Base-by-base conservation (phyloP, 108 stramenopile genomes). In the Nannochloropsis gaditana region DNA sequence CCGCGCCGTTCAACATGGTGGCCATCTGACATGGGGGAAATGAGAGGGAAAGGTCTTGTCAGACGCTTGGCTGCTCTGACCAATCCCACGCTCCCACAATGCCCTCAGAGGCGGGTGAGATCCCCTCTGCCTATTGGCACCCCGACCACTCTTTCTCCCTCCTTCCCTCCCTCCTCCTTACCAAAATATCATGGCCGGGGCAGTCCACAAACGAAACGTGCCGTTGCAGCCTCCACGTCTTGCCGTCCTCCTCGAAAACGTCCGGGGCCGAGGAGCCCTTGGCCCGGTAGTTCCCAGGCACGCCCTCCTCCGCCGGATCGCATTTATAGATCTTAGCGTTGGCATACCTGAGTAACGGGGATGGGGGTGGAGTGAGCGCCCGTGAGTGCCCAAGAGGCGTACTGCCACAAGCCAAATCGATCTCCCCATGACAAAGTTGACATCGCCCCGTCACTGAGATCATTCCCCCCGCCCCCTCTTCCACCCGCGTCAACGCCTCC, bases 1-100 rank as follows among this genome's bases (percentile, higher is more conserved):
- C 99, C 42, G 99, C 99, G 83, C 99, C 99, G 94, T 99, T 99
- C 83, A 99, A 92, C 99, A 99, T 99, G 93, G 99, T 99, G 44
- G 99, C 99, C 99, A 99, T 99, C 90, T 50, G 47, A 15, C 11
- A 50, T 0, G 47, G 47, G 15, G 47, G 47, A 15, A 50, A 50
- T 11, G 11, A 50, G 47, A 50, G 15, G 47, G 47, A 15, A 50
- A 10, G 47, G 15, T 50, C 11, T 50, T 50, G 15, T 50, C 15
- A 15, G 47, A 11, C 15, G 47, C 47, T 1, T 31, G 31, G 31
- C 31, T 31, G 31, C 31, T 31, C 31, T 31, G 31, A 31, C 31
- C 31, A 31, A 31, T 31, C 31, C 31, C 31, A 31, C 31, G 31
- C 31, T 31, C 0, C 31, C 31, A 31, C 31, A 31, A 0, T 31